Evolutionary conservation across 108 stramenopile species (phyloP).

Genomic region (Skeletonema menzelii): DNA sequence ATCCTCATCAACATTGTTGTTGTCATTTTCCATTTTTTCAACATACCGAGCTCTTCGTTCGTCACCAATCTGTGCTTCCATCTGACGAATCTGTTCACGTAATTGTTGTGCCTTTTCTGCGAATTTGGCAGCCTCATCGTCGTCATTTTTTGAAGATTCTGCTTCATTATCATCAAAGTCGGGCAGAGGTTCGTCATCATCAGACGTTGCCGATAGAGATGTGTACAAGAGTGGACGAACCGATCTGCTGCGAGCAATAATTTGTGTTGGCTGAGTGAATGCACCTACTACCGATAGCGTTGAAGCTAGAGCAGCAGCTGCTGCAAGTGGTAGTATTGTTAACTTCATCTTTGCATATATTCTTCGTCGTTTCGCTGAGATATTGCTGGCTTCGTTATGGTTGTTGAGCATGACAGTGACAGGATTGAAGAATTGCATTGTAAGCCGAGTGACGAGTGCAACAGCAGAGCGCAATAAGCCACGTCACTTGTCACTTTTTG

Average conservation of each 20-base stretch:
- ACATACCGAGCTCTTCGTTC: slow-evolving; percentile 12
- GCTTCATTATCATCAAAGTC: background rate
- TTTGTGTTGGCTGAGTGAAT: background rate
- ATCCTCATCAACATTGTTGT: slow-evolving; percentile 7
- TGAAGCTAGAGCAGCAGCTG: background rate
- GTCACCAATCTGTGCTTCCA: slow-evolving; percentile 59
- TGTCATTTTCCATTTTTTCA: background rate
- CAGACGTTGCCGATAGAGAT: background rate
- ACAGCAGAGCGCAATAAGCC: too few species aligned
- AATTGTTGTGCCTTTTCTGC: slow-evolving; percentile 57
- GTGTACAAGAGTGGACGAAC: background rate
- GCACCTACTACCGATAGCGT: background rate
- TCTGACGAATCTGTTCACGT: slow-evolving; percentile 64
- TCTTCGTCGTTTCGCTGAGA: too few species aligned
- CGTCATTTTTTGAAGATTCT: slow-evolving; percentile 10
- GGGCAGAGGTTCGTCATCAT: background rate
- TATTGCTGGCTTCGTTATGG: too few species aligned
- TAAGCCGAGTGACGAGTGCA: too few species aligned
- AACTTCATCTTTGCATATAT: background rate
- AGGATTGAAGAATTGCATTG: too few species aligned
- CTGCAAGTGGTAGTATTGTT: background rate
- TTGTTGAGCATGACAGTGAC: too few species aligned
- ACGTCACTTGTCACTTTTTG: too few species aligned
- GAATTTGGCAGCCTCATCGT: slow-evolving; percentile 57
- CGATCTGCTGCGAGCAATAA: background rate